Evolutionary conservation across 306 rosid species (phyloP).

Genomic region (Ormosia semicastrata): DNA sequence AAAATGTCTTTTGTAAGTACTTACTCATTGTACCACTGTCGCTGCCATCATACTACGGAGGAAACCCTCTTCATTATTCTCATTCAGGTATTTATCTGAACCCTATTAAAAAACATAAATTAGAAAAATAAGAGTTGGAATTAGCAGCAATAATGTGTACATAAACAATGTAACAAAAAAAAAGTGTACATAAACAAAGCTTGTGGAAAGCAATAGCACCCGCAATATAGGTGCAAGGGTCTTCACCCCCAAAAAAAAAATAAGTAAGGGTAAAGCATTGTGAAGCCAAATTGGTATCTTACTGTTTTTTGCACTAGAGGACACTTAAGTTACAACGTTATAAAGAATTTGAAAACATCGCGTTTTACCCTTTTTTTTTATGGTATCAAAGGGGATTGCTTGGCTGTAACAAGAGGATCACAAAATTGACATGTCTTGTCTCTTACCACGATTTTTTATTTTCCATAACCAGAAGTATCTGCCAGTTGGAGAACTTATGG

Average conservation of each 20-base stretch:
- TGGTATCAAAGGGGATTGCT: too few relatives aligned
- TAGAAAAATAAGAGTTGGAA: background rate
- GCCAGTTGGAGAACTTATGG: too few relatives aligned
- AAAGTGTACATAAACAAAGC: background rate
- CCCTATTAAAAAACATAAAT: too few relatives aligned
- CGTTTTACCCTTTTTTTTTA: background rate
- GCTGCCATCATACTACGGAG: too few relatives aligned
- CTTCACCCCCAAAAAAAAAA: too few relatives aligned
- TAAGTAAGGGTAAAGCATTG: background rate
- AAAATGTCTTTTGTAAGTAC: background rate
- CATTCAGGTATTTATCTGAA: too few relatives aligned
- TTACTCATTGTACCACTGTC: too few relatives aligned
- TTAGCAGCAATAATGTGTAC: background rate
- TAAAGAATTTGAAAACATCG: background rate
- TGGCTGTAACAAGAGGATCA: too few relatives aligned
- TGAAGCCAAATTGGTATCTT: background rate
- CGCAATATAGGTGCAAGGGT: background rate
- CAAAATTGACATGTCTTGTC: too few relatives aligned
- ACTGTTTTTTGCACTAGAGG: background rate
- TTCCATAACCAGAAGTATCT: too few relatives aligned
- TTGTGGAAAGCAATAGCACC: background rate
- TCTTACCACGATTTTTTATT: too few relatives aligned
- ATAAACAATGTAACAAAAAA: background rate
- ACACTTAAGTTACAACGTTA: background rate
- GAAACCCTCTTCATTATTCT: too few relatives aligned